Evolutionary conservation across 2,329 filamentous ascomycete genomes (phyloP).

Genomic region (Aspergillus sp.): DNA sequence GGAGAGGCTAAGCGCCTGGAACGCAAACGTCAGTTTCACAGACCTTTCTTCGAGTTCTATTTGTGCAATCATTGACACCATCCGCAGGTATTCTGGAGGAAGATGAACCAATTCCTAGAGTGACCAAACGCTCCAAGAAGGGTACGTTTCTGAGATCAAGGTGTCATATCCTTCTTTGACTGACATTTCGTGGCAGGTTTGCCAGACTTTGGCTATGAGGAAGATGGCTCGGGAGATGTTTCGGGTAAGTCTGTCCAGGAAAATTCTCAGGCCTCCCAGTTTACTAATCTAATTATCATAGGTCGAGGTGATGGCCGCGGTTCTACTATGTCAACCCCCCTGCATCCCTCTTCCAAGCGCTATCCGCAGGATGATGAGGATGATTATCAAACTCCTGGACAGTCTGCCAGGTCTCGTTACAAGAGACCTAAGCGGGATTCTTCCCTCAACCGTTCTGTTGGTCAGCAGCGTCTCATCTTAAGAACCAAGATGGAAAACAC

Average conservation of each 20-base stretch:
- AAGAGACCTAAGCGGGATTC: constrained; percentile 44
- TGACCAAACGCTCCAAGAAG: constrained; percentile 49
- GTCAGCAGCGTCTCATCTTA: constrained; percentile 45
- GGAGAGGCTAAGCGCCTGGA: constrained; percentile 52
- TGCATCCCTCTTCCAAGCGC: constrained; percentile 38
- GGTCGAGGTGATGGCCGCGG: constrained; percentile 27
- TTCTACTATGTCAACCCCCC: constrained; percentile 39
- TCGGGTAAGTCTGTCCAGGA: constrained; percentile 16
- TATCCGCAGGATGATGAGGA: constrained; percentile 43
- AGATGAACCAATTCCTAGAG: constrained; percentile 48
- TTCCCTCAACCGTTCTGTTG: constrained; percentile 37
- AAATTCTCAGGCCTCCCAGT: neutral
- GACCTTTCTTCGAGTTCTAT: neutral
- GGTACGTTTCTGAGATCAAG: constrained; percentile 26
- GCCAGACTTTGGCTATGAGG: constrained; percentile 34
- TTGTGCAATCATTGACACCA: constrained; percentile 13
- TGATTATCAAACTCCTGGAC: constrained; percentile 40
- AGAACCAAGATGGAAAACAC: constrained; percentile 49
- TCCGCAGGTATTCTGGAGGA: constrained; percentile 48
- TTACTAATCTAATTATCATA: neutral
- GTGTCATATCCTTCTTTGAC: constrained; percentile 7
- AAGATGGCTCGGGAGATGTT: constrained; percentile 36
- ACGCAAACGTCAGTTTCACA: constrained; percentile 44
- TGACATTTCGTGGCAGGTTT: constrained; percentile 9
- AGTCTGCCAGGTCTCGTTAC: constrained; percentile 39